Conservation (phyloP, 2,329 filamentous ascomycete species). For the Alternaria postmessia region DNA sequence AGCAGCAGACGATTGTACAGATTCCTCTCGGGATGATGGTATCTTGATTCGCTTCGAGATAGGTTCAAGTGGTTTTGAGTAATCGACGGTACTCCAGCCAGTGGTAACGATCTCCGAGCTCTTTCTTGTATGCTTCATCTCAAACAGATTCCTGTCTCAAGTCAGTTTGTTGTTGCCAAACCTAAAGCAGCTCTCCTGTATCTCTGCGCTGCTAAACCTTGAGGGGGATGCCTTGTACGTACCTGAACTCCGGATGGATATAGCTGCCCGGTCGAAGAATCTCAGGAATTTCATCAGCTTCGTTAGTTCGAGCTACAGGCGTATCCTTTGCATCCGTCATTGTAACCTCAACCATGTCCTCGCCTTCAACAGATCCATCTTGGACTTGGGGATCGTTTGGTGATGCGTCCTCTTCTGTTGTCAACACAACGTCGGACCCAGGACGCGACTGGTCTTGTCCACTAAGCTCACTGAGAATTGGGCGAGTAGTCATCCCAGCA, state of each 20-base stretch:
- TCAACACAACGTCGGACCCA: slow-evolving; percentile 74
- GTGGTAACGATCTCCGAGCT: slow-evolving; percentile 69
- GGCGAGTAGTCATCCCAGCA: slow-evolving; percentile 76
- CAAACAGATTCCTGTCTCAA: slow-evolving; percentile 66
- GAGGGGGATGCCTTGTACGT: not conserved
- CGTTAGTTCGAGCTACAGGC: slow-evolving; percentile 24
- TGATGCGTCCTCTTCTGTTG: slow-evolving; percentile 68
- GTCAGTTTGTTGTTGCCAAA: not conserved
- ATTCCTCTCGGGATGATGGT: slow-evolving; percentile 43
- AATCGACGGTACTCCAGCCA: slow-evolving; percentile 71
- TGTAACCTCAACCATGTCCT: slow-evolving; percentile 90
- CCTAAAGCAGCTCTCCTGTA: not conserved
- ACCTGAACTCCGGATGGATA: slow-evolving; percentile 68
- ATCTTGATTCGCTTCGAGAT: slow-evolving; percentile 57
- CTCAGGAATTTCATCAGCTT: slow-evolving; percentile 33
- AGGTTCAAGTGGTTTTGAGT: slow-evolving; percentile 66
- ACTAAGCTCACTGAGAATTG: slow-evolving; percentile 64
- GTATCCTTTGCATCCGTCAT: slow-evolving; percentile 71
- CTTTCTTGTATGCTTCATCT: slow-evolving; percentile 70
- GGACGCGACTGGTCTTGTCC: slow-evolving; percentile 56
- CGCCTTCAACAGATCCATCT: slow-evolving; percentile 81
- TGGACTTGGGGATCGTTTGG: slow-evolving; percentile 76
- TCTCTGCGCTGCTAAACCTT: not conserved
- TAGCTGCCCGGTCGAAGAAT: slow-evolving; percentile 64
- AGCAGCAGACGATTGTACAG: slow-evolving; percentile 42